Evolutionary conservation across 805 yeast genomes (phyloP), one percentile per base, ranked within the genome.

Genomic region (Maudiozyma serrabonitensis): DNA sequence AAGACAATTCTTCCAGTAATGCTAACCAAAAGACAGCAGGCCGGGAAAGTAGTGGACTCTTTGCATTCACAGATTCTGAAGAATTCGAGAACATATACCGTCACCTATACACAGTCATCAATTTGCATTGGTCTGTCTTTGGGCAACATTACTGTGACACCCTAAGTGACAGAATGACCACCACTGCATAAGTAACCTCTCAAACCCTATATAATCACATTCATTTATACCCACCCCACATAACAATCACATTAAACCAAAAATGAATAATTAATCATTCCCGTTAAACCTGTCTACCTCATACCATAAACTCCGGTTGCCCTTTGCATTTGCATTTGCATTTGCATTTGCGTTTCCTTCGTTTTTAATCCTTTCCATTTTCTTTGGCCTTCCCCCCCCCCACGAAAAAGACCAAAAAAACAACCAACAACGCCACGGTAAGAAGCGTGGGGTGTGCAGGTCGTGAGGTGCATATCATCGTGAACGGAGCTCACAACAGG

Each of bases 101-200:
- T 47, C 77, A 86, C 56, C 69, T 84, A 46, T 75, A 81, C 51
- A 80, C 85, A 15, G 74, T 87, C 50, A 79, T 79, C 45, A 82
- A 80, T 51, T 83, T 87, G 69, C 95, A 87, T 66, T 83, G 89
- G 87, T 81, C 78, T 50, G 95, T 87, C 12, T 87, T 87, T 66
- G 89, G 87, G 32, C 74, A 75, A 41, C 81, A 82, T 67, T 87
- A 87, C 58, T 64, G 70, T 42, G 79, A 75, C 26, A 57, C 62
- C 13, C 47, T 71, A 41, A 61, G 67, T 43, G 64, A 62, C 41
- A 56, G 44, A n/a, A 23, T 45, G 12, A 41, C 35, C 4, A 26
- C 34, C 31, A 15, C 42, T 6, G 25, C 19, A 16, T 13, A 39
- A 13, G 16, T 23, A 39, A 19, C 42, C 15, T 6, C 42, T n/a